These are phyloP conservation scores for Nicotiana otophora DNA, from an alignment of 257 asterid genomes.

Conservation along the genomic window DNA sequence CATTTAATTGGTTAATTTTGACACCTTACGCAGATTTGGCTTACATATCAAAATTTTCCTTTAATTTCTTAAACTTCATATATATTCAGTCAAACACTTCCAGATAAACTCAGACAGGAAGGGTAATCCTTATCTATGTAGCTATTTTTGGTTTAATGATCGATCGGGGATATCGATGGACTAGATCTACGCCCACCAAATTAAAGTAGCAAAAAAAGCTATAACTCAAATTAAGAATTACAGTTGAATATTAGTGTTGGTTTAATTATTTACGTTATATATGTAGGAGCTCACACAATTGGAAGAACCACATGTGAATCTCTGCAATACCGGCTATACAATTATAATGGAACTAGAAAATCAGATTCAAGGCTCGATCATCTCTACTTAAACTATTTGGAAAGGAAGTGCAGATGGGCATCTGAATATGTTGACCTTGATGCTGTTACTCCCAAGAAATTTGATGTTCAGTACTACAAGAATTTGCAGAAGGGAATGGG, in stretches of 20 bases:
- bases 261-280: not conserved
- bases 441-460: slow-evolving; percentile 41
- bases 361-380: slow-evolving; percentile 48
- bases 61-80: too few species aligned
- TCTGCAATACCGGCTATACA: slow-evolving; percentile 50
- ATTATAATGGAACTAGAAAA: slow-evolving; percentile 35
- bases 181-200: too few species aligned
- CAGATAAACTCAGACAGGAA: accelerated
- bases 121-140: not conserved
- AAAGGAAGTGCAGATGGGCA: slow-evolving; percentile 88
- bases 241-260: not conserved
- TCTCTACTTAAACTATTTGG: slow-evolving; percentile 48
- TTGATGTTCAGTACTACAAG: slow-evolving; percentile 56
- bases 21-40: too few species aligned
- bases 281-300: slow-evolving; percentile 71
- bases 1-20: too few species aligned
- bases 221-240: not conserved
- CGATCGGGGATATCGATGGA: too few species aligned
- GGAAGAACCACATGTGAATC: slow-evolving; percentile 64
- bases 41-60: too few species aligned
- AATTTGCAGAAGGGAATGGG: slow-evolving; percentile 78
- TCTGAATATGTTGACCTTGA: slow-evolving; percentile 68
- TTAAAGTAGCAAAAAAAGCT: too few species aligned
- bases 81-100: too few species aligned
- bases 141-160: not conserved